Evolutionary conservation across 768 basidiomycete species (phyloP).

Genomic region (Tulasnella sp.): DNA sequence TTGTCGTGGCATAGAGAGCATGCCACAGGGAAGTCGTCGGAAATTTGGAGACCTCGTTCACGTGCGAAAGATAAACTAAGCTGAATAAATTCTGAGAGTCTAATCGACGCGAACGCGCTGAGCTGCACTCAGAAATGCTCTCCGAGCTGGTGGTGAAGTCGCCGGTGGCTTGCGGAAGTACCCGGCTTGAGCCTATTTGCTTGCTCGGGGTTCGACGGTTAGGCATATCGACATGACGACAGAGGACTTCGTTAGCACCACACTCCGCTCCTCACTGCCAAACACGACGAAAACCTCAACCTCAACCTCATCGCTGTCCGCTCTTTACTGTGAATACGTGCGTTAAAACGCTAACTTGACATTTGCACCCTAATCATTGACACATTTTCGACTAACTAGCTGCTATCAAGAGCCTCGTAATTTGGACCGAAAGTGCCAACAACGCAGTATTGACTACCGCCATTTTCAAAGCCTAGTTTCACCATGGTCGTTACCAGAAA

Average conservation of each 20-base stretch:
- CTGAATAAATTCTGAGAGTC: too few relatives aligned
- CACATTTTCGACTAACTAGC: neutral
- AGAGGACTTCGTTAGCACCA: neutral
- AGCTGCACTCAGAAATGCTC: too few relatives aligned
- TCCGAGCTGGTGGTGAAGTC: too few relatives aligned
- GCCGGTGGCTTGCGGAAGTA: neutral
- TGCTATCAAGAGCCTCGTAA: neutral
- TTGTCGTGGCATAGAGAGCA: too few relatives aligned
- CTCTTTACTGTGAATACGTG: neutral
- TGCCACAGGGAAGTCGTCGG: too few relatives aligned
- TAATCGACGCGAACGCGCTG: too few relatives aligned
- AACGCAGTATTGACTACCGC: neutral
- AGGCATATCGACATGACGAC: neutral
- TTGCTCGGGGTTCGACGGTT: neutral
- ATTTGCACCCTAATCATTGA: neutral
- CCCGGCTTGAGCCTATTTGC: neutral
- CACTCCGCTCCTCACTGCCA: neutral
- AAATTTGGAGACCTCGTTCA: too few relatives aligned
- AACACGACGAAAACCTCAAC: neutral
- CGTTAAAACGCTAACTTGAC: neutral
- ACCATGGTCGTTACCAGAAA: neutral
- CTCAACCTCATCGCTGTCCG: neutral
- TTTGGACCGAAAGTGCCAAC: neutral
- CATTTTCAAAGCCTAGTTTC: neutral
- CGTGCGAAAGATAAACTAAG: too few relatives aligned